Evolutionary conservation across 805 yeast species (phyloP).

Genomic region (Starmerella apis): DNA sequence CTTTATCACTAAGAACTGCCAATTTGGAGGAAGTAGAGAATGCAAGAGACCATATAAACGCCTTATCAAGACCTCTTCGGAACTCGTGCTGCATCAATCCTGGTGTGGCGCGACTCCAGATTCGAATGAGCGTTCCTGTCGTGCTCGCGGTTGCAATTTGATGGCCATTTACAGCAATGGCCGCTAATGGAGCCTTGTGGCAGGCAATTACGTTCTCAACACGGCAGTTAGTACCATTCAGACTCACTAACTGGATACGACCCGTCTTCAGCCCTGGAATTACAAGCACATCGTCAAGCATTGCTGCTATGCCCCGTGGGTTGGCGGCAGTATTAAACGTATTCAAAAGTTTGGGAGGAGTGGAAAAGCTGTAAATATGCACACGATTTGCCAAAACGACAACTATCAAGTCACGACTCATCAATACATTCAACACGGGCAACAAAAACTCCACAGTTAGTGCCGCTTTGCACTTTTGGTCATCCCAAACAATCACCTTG

Average conservation of each 20-base stretch:
- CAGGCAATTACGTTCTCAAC: slow-evolving; percentile 64
- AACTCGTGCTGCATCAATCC: slow-evolving; percentile 45
- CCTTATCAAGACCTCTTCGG: slow-evolving; percentile 81
- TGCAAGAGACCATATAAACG: slow-evolving; percentile 68
- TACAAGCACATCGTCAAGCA: slow-evolving; percentile 40
- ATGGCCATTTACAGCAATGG: slow-evolving; percentile 53
- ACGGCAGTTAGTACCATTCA: slow-evolving; percentile 46
- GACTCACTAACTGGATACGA: slow-evolving; percentile 69
- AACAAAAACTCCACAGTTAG: slow-evolving; percentile 68
- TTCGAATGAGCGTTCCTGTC: slow-evolving; percentile 68
- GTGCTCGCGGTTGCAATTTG: slow-evolving; percentile 73
- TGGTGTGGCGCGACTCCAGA: slow-evolving; percentile 26
- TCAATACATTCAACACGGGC: slow-evolving; percentile 60
- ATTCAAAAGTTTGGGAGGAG: slow-evolving; percentile 61
- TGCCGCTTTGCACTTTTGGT: slow-evolving; percentile 28
- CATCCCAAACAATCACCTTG: slow-evolving; percentile 86
- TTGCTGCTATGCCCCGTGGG: slow-evolving; percentile 52
- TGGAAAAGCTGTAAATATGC: slow-evolving; percentile 65
- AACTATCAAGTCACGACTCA: slow-evolving; percentile 66
- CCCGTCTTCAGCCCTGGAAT: slow-evolving; percentile 72
- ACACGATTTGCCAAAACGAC: slow-evolving; percentile 60
- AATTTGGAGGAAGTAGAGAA: slow-evolving; percentile 69
- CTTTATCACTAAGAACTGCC: slow-evolving; percentile 82
- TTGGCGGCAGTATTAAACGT: slow-evolving; percentile 57
- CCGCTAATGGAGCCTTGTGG: slow-evolving; percentile 56